Conservation (phyloP, 129 eudicot species). For the Artemisia tridentata region DNA sequence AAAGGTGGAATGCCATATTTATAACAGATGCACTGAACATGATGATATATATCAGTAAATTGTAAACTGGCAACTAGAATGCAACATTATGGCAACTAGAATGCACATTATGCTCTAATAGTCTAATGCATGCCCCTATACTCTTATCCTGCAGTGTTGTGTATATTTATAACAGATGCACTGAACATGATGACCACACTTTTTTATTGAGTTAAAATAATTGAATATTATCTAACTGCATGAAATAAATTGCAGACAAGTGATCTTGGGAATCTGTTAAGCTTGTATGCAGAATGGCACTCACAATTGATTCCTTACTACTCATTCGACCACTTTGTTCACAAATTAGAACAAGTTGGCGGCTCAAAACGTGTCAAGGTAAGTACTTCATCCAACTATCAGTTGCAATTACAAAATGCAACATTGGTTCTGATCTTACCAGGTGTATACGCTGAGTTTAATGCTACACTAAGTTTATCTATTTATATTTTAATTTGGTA, state of each 20-base stretch:
- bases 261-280: slow-evolving; percentile 75
- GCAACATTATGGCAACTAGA: slow-evolving; percentile 2
- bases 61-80: slow-evolving; percentile 12
- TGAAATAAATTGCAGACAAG: slow-evolving; percentile 46
- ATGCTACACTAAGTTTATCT: too few species aligned
- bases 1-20: slow-evolving; percentile 2
- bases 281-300: slow-evolving; percentile 94
- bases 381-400: slow-evolving; percentile 15
- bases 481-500: neutral
- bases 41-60: neutral
- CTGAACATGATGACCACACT: slow-evolving; percentile 6
- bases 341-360: slow-evolving; percentile 87
- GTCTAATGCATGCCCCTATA: too few species aligned
- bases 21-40: neutral
- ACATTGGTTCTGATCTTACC: neutral
- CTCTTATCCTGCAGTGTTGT: too few species aligned
- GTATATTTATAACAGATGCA: too few species aligned
- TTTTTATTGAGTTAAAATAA: slow-evolving; percentile 8
- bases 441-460: neutral
- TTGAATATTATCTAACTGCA: neutral
- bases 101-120: too few species aligned
- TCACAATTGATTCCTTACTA: slow-evolving; percentile 84
- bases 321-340: slow-evolving; percentile 75
- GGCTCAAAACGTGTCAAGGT: slow-evolving; percentile 84
- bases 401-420: neutral